Conservation (phyloP, 2,329 filamentous ascomycete species). For the Fusarium nodosum region DNA sequence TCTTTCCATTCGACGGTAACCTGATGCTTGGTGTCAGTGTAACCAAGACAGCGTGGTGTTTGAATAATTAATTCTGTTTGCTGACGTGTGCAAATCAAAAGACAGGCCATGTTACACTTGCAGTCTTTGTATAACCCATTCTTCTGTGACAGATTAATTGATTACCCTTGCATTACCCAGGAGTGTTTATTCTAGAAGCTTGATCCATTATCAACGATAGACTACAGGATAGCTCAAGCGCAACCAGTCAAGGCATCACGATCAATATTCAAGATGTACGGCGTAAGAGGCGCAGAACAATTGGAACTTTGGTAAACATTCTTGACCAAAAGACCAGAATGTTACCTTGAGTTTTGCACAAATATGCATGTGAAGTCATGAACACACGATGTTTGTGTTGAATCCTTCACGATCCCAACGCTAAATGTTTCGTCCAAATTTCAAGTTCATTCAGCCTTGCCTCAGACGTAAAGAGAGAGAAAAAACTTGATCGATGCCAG, state of each 20-base stretch:
- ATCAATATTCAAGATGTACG: not conserved
- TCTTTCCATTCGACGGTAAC: not conserved
- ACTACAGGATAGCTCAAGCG: not conserved
- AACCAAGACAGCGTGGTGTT: too few species aligned
- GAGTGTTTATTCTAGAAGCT: constrained; percentile 1
- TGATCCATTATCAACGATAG: too few species aligned
- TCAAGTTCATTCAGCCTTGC: too few species aligned
- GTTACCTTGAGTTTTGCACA: rapidly evolving
- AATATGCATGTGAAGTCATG: not conserved
- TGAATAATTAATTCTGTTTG: not conserved
- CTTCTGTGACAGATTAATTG: not conserved
- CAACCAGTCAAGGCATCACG: not conserved
- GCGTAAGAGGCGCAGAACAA: not conserved
- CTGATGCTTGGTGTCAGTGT: not conserved
- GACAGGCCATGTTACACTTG: not conserved
- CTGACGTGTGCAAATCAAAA: constrained; percentile 13
- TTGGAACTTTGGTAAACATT: not conserved
- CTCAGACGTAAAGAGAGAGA: not conserved
- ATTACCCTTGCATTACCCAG: not conserved
- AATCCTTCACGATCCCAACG: not conserved
- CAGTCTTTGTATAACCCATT: not conserved
- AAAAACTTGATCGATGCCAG: not conserved
- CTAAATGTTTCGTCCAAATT: not conserved
- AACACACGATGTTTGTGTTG: not conserved
- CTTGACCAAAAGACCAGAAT: not conserved